A percentile compares a stretch with the other conserved stretches of the same genome.
These are phyloP conservation scores for Apiospora pterosperma DNA, from an alignment of 2,329 filamentous ascomycete species.

Conservation along the genomic window DNA sequence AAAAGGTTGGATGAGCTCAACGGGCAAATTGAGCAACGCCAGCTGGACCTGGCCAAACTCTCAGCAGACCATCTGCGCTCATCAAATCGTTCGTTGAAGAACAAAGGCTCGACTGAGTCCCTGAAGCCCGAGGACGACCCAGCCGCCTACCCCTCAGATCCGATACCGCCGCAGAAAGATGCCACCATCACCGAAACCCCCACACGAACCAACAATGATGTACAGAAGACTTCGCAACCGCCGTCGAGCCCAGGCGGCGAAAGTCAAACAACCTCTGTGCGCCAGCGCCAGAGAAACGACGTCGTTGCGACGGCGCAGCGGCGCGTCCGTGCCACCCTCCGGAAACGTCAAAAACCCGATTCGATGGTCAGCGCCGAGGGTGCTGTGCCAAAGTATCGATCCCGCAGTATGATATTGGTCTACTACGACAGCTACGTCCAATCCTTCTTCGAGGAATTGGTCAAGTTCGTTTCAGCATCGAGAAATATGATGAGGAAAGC, in stretches of 20 bases:
- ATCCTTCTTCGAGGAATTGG: slow-evolving; percentile 75
- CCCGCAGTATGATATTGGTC: slow-evolving; percentile 76
- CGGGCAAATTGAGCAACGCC: slow-evolving; percentile 58
- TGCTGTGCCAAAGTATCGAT: slow-evolving; percentile 56
- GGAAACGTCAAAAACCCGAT: slow-evolving; percentile 47
- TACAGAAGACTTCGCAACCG: slow-evolving; percentile 12
- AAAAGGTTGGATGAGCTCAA: slow-evolving; percentile 57
- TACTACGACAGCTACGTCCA: slow-evolving; percentile 90
- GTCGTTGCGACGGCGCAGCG: slow-evolving; percentile 43
- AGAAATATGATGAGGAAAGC: slow-evolving; percentile 84
- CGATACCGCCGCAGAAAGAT: slow-evolving; percentile 6
- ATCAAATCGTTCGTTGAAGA: slow-evolving; percentile 40
- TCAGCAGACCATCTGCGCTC: slow-evolving; percentile 27
- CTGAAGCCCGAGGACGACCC: slow-evolving; percentile 43
- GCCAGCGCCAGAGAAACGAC: slow-evolving; percentile 39
- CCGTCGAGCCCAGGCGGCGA: slow-evolving; percentile 31
- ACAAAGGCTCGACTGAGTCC: slow-evolving; percentile 52
- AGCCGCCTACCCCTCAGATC: slow-evolving; percentile 13
- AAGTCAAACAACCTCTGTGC: slow-evolving; percentile 31
- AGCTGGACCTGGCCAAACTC: slow-evolving; percentile 55
- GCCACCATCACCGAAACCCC: slow-evolving; percentile 9
- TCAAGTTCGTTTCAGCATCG: slow-evolving; percentile 75
- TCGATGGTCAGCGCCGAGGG: slow-evolving; percentile 50
- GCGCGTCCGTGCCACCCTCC: slow-evolving; percentile 43
- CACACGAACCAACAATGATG: slow-evolving; percentile 11